Conservation (phyloP, 2,329 filamentous ascomycete genomes). For the Raffaelea deltoideospora region DNA sequence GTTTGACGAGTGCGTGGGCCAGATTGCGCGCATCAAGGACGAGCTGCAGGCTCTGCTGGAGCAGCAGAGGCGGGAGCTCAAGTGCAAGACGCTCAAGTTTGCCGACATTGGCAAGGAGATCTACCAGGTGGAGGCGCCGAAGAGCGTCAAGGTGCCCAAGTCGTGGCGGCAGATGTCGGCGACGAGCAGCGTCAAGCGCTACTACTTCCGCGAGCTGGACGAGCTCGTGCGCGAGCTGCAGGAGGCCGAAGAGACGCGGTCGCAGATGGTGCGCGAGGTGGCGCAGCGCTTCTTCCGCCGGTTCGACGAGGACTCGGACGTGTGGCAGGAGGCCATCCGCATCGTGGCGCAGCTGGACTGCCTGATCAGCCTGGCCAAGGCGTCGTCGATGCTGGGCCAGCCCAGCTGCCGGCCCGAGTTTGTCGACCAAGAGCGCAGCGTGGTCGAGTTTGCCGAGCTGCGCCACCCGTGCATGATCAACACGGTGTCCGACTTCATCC, state of each 20-base stretch:
- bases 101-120: conserved; percentile 91
- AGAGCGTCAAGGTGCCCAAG: conserved; percentile 68
- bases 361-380: conserved; percentile 80
- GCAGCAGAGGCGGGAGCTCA: conserved; percentile 56
- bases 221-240: conserved; percentile 74
- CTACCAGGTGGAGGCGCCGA: conserved; percentile 87
- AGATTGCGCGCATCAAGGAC: conserved; percentile 59
- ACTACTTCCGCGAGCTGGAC: conserved; percentile 78
- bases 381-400: conserved; percentile 67
- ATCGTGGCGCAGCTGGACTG: conserved; percentile 90
- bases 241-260: conserved; percentile 86
- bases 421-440: conserved; percentile 66
- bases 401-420: conserved; percentile 85
- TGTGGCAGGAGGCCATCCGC: conserved; percentile 80
- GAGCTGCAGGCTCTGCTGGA: conserved; percentile 59
- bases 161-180: conserved; percentile 95
- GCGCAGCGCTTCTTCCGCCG: conserved; percentile 67
- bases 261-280: conserved; percentile 79
- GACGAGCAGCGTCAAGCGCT: conserved; percentile 78
- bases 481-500: conserved; percentile 85
- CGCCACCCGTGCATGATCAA: conserved; percentile 91
- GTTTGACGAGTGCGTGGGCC: conserved; percentile 71
- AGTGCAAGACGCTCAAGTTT: conserved; percentile 57
- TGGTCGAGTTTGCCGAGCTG: conserved; percentile 83
- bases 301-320: conserved; percentile 75